These are phyloP conservation scores for Magnusiomyces paraingens DNA, from an alignment of 1,139 yeast genomes.

Conservation along the genomic window DNA sequence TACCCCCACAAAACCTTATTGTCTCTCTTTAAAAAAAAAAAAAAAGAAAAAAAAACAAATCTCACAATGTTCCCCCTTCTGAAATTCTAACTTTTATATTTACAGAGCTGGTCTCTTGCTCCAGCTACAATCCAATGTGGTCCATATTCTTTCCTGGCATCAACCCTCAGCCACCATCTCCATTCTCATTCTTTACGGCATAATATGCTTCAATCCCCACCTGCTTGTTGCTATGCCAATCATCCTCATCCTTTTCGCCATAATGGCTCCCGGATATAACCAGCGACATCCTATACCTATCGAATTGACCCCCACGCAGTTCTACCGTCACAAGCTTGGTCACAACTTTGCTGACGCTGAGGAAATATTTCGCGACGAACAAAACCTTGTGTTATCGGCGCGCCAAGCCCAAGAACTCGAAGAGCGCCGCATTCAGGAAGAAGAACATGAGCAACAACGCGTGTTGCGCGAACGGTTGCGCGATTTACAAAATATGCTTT, in stretches of 20 bases:
- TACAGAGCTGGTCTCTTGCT: constrained; percentile 8
- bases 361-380: constrained; percentile 2
- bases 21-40: too few relatives aligned
- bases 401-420: constrained; percentile 15
- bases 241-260: constrained; percentile 47
- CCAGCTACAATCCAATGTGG: constrained; percentile 10
- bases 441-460: constrained; percentile 1
- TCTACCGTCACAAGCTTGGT: constrained; percentile 8
- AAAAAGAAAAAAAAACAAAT: not conserved
- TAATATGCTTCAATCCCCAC: constrained; percentile 55
- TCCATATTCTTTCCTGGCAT: constrained; percentile 15
- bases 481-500: constrained; percentile 57
- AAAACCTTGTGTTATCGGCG: constrained; percentile 6
- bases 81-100: not conserved
- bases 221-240: constrained; percentile 60
- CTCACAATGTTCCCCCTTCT: not conserved
- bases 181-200: constrained; percentile 29
- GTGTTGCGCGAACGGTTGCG: constrained; percentile 45
- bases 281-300: constrained; percentile 48
- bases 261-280: constrained; percentile 66
- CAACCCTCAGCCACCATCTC: constrained; percentile 28
- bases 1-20: too few relatives aligned
- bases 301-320: constrained; percentile 16
- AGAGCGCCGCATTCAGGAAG: not conserved
- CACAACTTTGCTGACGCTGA: constrained; percentile 7